Conservation (phyloP, 2,329 filamentous ascomycete genomes). For the Neonectria punicea region DNA sequence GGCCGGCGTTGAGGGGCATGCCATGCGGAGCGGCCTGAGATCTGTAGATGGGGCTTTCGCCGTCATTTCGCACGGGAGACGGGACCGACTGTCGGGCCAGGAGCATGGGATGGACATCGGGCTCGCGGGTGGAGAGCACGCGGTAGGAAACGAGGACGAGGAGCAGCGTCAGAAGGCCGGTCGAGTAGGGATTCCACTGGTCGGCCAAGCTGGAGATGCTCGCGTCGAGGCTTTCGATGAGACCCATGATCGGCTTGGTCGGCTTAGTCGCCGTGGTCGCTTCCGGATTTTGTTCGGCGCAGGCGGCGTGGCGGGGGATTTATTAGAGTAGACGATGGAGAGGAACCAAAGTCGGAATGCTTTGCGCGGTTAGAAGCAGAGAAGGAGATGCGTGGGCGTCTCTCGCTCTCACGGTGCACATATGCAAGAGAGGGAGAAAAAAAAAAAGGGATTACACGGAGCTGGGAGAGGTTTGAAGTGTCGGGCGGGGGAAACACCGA, state of each 20-base stretch:
- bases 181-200: constrained; percentile 87
- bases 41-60: constrained; percentile 87
- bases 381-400: not conserved
- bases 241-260: constrained; percentile 48
- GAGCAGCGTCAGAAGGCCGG: constrained; percentile 72
- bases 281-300: constrained; percentile 4
- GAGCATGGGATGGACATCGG: constrained; percentile 91
- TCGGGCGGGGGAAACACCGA: constrained; percentile 36
- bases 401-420: constrained; percentile 7
- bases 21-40: constrained; percentile 88
- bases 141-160: constrained; percentile 76
- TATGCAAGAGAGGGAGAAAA: not conserved
- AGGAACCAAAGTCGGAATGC: not conserved
- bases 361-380: not conserved
- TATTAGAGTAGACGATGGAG: not conserved
- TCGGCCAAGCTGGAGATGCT: constrained; percentile 74
- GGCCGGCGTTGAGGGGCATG: constrained; percentile 79
- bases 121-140: constrained; percentile 77
- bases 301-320: not conserved
- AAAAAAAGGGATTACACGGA: not conserved
- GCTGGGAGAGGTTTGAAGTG: constrained; percentile 22
- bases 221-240: constrained; percentile 74
- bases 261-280: constrained; percentile 14
- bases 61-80: constrained; percentile 81
- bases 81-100: constrained; percentile 85